Conservation (phyloP, 1,284 basidiomycete genomes). For the Cutaneotrichosporon sp. region DNA sequence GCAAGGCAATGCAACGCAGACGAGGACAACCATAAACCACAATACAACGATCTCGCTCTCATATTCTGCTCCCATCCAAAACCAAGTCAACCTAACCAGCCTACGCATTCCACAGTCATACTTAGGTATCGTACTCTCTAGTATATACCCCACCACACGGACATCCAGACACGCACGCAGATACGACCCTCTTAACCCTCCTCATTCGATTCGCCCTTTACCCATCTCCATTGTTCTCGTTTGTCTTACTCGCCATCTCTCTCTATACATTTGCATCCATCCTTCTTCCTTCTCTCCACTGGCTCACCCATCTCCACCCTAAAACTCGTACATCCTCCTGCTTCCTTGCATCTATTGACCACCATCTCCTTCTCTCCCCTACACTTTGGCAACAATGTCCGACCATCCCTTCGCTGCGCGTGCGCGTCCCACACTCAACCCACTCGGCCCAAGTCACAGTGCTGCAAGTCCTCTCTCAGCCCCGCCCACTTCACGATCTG, state of each 20-base stretch:
- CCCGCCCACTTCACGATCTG: conserved; percentile 2
- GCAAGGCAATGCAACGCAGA: not conserved
- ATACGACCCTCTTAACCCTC: not conserved
- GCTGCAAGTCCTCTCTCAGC: not conserved
- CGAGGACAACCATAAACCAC: not conserved
- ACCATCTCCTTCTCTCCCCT: not conserved
- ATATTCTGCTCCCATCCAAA: not conserved
- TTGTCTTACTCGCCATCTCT: too few species aligned
- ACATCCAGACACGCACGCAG: not conserved
- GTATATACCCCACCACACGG: not conserved
- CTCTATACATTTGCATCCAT: not conserved
- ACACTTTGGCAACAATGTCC: not conserved
- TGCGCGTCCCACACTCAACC: conserved; percentile 5
- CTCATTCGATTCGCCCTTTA: not conserved
- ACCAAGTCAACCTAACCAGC: not conserved
- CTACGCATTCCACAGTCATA: not conserved
- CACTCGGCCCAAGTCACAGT: not conserved
- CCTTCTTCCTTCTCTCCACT: not conserved
- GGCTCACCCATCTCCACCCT: not conserved
- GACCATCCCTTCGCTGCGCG: conserved; percentile 5
- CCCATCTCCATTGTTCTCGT: not conserved
- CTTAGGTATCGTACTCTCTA: not conserved
- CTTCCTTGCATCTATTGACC: not conserved
- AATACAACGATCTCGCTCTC: not conserved
- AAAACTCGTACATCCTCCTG: not conserved